A percentile compares a stretch with the other conserved stretches of the same genome.
These are phyloP conservation scores for Scytalidium sp. DNA, from an alignment of 2,329 filamentous ascomycete species.

Conservation along the genomic window DNA sequence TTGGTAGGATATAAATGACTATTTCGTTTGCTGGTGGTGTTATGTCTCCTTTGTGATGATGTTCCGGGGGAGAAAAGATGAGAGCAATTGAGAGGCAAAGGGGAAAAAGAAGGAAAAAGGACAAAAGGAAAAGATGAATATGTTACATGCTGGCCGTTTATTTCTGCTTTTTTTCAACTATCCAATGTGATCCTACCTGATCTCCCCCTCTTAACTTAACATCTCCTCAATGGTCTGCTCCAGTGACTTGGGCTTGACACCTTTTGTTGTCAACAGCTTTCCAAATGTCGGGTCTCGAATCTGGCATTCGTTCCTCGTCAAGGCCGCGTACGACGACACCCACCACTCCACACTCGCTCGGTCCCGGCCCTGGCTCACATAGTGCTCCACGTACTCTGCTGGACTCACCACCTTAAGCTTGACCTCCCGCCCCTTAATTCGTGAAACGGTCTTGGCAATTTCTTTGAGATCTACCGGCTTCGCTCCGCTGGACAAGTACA, in stretches of 20 bases:
- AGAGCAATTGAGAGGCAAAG: too few relatives aligned
- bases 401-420: conserved; percentile 12
- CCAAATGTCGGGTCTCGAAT: conserved; percentile 18
- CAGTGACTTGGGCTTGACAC: conserved; percentile 9
- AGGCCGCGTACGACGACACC: conserved; percentile 16
- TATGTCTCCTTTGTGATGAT: too few relatives aligned
- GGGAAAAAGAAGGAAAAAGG: too few relatives aligned
- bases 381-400: conserved; percentile 18
- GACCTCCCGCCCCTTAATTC: conserved; percentile 10
- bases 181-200: too few relatives aligned
- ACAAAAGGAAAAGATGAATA: too few relatives aligned
- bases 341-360: conserved; percentile 18
- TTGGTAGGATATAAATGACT: too few relatives aligned
- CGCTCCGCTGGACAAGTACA: conserved; percentile 12
- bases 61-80: too few relatives aligned
- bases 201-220: conserved; percentile 7
- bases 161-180: too few relatives aligned
- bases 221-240: conserved; percentile 19
- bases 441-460: conserved; percentile 13
- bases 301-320: conserved; percentile 17
- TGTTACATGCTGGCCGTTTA: too few relatives aligned
- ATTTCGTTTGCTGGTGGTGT: too few relatives aligned
- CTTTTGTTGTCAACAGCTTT: conserved; percentile 11
- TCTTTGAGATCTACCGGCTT: conserved; percentile 12
- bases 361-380: conserved; percentile 14